phyloP scores from a whole-genome alignment of 2,329 filamentous ascomycete species.

The Chaetomium strumarium region DNA sequence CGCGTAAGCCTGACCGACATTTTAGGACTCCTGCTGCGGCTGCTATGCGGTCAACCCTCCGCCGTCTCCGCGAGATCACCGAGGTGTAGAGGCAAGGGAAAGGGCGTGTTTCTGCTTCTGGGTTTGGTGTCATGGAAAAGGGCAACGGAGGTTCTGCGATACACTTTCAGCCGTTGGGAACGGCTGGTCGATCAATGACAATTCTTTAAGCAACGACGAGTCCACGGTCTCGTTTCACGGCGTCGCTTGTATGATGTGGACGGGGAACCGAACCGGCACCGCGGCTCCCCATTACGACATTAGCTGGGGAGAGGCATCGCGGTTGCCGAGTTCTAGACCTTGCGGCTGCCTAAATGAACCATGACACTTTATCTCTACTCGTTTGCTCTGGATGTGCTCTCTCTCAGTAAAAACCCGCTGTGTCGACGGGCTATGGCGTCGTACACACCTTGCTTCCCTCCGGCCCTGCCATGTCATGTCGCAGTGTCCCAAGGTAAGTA shows the following conservation, averaged over 20 bases:
- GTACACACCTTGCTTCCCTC: background rate
- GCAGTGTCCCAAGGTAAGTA: background rate
- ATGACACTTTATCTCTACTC: slow-evolving; percentile 13
- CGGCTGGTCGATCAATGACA: slow-evolving; percentile 27
- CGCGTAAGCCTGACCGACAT: slow-evolving; percentile 2
- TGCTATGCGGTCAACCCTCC: slow-evolving; percentile 92
- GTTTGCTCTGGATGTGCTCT: background rate
- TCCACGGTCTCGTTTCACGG: slow-evolving; percentile 17
- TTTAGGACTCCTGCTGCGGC: slow-evolving; percentile 82
- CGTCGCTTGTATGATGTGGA: slow-evolving; percentile 18
- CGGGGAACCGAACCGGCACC: slow-evolving; percentile 10
- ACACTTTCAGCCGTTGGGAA: slow-evolving; percentile 25
- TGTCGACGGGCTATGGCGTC: background rate
- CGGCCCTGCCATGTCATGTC: slow-evolving; percentile 15
- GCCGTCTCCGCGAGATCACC: slow-evolving; percentile 94
- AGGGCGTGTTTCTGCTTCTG: slow-evolving; percentile 25
- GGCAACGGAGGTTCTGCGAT: slow-evolving; percentile 26
- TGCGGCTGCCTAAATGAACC: slow-evolving; percentile 15
- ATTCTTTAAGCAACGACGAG: slow-evolving; percentile 25
- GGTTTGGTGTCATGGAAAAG: slow-evolving; percentile 29
- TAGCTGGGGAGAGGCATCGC: slow-evolving; percentile 14
- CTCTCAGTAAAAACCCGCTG: slow-evolving; percentile 11
- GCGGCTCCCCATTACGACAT: slow-evolving; percentile 11
- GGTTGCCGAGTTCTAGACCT: slow-evolving; percentile 15
- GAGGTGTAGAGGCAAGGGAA: slow-evolving; percentile 65